These are phyloP conservation scores for Globisporangium paddicum DNA, from an alignment of 352 stramenopile genomes.

Conservation along the genomic window DNA sequence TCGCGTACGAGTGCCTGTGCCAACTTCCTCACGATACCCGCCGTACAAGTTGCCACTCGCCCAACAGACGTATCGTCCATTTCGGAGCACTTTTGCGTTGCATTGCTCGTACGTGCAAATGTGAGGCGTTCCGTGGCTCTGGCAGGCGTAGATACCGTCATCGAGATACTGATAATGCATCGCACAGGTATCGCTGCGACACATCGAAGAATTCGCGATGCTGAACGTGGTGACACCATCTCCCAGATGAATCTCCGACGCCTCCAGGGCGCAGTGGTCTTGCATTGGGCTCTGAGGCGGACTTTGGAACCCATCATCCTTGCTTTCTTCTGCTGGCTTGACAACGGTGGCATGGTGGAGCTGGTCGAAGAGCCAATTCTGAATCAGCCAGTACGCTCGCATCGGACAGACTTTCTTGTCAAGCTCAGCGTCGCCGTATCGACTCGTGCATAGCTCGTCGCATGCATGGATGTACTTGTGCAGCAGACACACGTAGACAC, in stretches of 20 bases:
- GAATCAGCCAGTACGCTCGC: slow-evolving; percentile 71
- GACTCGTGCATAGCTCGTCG: slow-evolving; percentile 67
- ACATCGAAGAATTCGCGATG: slow-evolving; percentile 36
- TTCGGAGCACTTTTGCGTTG: slow-evolving; percentile 42
- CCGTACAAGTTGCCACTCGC: slow-evolving; percentile 62
- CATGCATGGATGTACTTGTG: slow-evolving; percentile 84
- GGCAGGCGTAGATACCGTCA: slow-evolving; percentile 68
- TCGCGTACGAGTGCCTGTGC: slow-evolving; percentile 57
- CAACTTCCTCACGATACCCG: slow-evolving; percentile 46
- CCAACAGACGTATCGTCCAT: slow-evolving; percentile 67
- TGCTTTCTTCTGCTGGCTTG: slow-evolving; percentile 17
- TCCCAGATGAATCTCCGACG: slow-evolving; percentile 56
- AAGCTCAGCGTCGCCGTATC: slow-evolving; percentile 45
- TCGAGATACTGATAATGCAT: slow-evolving; percentile 63
- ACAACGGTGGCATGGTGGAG: slow-evolving; percentile 23
- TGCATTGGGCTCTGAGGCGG: background rate
- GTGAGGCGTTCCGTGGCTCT: slow-evolving; percentile 57
- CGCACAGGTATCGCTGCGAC: slow-evolving; percentile 28
- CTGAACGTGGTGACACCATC: slow-evolving; percentile 53
- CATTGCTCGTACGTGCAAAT: slow-evolving; percentile 78
- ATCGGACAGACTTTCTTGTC: slow-evolving; percentile 65
- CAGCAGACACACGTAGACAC: slow-evolving; percentile 71
- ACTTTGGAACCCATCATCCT: slow-evolving; percentile 11
- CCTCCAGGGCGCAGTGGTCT: slow-evolving; percentile 27
- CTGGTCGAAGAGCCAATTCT: slow-evolving; percentile 78